Evolutionary conservation across 768 basidiomycete genomes (phyloP), one percentile per base, ranked within the genome.

Genomic region (Myochromella boudieri): DNA sequence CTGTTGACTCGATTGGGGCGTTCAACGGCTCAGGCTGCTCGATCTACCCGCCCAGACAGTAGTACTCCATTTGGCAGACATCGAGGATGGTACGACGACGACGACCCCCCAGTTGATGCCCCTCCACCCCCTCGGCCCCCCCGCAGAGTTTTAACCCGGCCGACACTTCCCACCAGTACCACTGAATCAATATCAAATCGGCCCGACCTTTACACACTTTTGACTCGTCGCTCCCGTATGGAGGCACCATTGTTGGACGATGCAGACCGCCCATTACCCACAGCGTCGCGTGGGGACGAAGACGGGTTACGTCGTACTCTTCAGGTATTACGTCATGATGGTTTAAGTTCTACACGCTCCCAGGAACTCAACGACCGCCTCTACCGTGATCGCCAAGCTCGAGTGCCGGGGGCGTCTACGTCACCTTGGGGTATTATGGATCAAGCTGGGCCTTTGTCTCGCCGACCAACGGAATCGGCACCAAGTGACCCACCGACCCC

Each of bases 291-390:
- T 8, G 56, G 55, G 15, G 52, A 47, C 28, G 55, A 49, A 14
- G 62, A 64, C 3, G 63, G 66, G 14, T 60, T 69, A 24, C 51
- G 42, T 34, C 56, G 61, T 20, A 63, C 63, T 9, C 60, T 70
- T 15, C 63, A 68, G 14, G 58, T 66, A 10, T 53, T 73, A 15
- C 61, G 67, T 24, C 57, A 54, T 4, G 67, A 70, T 37, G 64
- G 62, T 1, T 49, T 58, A 3, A 60, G 54, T 40, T 18, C 46
- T 7, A 44, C 52, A 15, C 68, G 70, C 27, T 63, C 68, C 0
- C 57, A 63, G 14, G 68, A 68, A 36, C 36, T 67, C 12, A 57
- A 65, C 15, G 50, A 56, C 8, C 63, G 60, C 15, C 60, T 47
- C 37, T 66, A 60, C 17, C 53, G 53, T 38, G 62, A 60, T n/a